Base-by-base conservation (phyloP, 192 early-diverging fungal species). In the Coemansia sp. region DNA sequence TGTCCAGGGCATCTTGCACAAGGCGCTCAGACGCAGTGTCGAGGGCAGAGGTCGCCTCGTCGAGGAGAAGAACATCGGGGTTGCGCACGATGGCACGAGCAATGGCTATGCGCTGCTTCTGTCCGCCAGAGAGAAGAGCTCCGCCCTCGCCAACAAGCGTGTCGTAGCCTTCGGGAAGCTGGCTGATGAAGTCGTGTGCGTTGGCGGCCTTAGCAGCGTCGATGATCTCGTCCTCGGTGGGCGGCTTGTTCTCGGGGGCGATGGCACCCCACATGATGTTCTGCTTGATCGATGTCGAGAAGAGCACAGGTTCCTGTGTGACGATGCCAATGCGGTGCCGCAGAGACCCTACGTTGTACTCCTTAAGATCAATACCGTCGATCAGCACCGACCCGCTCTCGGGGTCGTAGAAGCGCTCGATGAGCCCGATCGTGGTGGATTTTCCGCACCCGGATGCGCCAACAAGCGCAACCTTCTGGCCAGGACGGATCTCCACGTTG, bases 31-130 rank as follows among this genome's bases (percentile, higher is more conserved):
- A 87, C 39, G 86, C 86, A 28, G 91, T 90, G 72, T 95, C 93
- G 39, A 95, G 77, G 10, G 93, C 93, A 31, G 87, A 89, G 7
- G 93, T 93, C 39, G 92, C 92, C 70, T 96, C 94, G 81, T 96
- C 94, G 13, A 95, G 71, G 30, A 94, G 63, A 33, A 97, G 82
- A 16, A 96, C 89, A 12, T 73, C 70, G 21, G 94, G 93, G 75
- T 94, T 87, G 77, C 91, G 91, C 61, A 95, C 85, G 42, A 96
- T 85, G 49, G 93, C 92, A 51, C 94, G 85, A 2, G 94, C 94
- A 82, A 97, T 96, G 40, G 93, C 93, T 71, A 95, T 92, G 64
- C 95, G 89, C 71, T 95, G 95, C 75, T 95, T 95, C 74, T 97
- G 95, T 7, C 95, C 95, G 59, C 94, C 95, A 26, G 90, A 92